A percentile compares a stretch with the other conserved stretches of the same genome.
Evolutionary conservation across 78 protist species (phyloP).

Genomic region (Bodo saltans): DNA sequence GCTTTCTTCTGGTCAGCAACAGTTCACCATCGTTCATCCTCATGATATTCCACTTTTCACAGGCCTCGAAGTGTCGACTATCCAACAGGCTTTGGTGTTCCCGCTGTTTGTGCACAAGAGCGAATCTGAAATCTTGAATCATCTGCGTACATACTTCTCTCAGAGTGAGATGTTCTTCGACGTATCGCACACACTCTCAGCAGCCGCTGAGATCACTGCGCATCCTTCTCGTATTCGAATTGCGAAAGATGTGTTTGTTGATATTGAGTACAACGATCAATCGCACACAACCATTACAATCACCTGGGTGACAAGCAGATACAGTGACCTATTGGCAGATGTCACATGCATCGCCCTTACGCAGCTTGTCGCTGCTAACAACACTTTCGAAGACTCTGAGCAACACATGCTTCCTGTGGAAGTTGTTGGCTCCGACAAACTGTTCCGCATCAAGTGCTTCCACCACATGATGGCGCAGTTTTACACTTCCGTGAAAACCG

Average conservation of each 20-base stretch:
- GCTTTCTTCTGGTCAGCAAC: neutral
- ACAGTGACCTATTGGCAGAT: conserved; percentile 19
- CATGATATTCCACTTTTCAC: neutral
- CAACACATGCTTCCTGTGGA: neutral
- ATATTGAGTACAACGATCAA: neutral
- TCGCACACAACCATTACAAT: neutral
- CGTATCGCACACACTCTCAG: neutral
- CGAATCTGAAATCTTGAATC: neutral
- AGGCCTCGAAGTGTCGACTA: neutral
- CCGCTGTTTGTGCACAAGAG: conserved; percentile 5
- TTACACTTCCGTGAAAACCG: neutral
- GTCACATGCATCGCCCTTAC: neutral
- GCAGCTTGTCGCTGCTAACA: neutral
- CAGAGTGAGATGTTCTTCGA: neutral
- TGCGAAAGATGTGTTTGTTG: neutral
- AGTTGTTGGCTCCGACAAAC: neutral
- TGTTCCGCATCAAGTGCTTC: conserved; percentile 3
- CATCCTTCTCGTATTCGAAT: no score
- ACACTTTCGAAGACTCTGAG: no score
- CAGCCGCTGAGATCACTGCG: neutral
- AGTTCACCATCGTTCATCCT: conserved; percentile 8
- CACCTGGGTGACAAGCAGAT: neutral
- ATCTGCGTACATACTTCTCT: neutral
- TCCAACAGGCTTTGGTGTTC: neutral
- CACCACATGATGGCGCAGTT: conserved; percentile 4